Conservation (phyloP, 2,329 filamentous ascomycete genomes). For the Neofusicoccum ribis region DNA sequence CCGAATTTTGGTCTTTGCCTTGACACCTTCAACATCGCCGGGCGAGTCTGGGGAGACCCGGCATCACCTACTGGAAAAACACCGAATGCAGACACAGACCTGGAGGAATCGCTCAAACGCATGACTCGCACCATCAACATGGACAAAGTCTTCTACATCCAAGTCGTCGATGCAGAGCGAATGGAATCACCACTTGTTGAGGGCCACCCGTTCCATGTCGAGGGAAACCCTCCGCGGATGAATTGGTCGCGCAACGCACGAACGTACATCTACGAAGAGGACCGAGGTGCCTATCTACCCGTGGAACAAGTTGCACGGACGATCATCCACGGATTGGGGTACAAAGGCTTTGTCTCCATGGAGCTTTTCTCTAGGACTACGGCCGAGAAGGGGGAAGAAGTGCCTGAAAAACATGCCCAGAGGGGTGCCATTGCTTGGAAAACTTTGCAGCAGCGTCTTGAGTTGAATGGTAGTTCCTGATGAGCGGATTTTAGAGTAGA, state of each 20-base stretch:
- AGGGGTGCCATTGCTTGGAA: neutral
- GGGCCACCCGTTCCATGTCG: constrained; percentile 20
- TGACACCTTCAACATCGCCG: constrained; percentile 27
- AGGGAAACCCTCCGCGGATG: constrained; percentile 19
- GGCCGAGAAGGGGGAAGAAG: neutral
- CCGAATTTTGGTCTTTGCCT: constrained; percentile 25
- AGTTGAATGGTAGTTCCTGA: neutral
- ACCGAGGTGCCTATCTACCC: neutral
- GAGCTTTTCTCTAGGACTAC: neutral
- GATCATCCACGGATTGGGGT: neutral
- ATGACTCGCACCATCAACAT: neutral
- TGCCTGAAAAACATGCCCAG: neutral
- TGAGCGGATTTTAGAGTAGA: no score
- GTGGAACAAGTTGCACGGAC: neutral
- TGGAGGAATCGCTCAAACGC: neutral
- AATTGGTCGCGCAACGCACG: constrained; percentile 22
- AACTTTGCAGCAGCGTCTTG: neutral
- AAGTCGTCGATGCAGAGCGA: constrained; percentile 21
- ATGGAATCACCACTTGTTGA: constrained; percentile 17
- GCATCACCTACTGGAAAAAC: constrained; percentile 18
- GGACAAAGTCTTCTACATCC: constrained; percentile 20
- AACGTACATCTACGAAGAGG: constrained; percentile 14
- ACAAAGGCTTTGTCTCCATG: neutral
- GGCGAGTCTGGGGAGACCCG: constrained; percentile 24
- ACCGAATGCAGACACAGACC: constrained; percentile 15